Base-by-base conservation (phyloP, 1,284 basidiomycete species). In the Microbotryum lychnidis-dioicae region DNA sequence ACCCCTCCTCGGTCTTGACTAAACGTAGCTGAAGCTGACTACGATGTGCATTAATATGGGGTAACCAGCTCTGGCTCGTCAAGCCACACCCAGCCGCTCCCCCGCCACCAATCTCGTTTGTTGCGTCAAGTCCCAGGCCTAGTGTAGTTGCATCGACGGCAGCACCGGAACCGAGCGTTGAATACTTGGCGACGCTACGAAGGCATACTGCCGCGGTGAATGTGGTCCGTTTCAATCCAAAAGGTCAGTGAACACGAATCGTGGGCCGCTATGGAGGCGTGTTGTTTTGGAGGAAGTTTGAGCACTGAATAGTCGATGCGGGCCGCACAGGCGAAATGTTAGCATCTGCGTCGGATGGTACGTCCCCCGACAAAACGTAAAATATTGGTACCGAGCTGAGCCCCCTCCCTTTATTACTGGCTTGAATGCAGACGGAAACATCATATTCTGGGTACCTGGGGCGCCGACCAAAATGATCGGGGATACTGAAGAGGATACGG, bases 171-270 rank as follows among this genome's bases (percentile, higher is more conserved):
- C 89, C 94, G n/a, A 83, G 91, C 60, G 87, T 94, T 55, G 96
- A 98, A 74, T 98, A 97, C 74, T 84, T 97, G 29, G 87, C 96
- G 2, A 98, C 94, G 0, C 82, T 99, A 56, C 86, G 82, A 70
- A 85, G 91, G 72, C 94, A 99, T 76, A 91, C 90, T 14, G 91
- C 90, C 25, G 85, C 92, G 6, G 94, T 99, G 65, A 98, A 98
- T 69, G 94, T 96, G 18, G 94, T 96, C 27, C 82, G 94, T 52
- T 98, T 91, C 78, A 93, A 89, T 71, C 94, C 94, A 9, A 42
- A 42, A 42, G 37, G 91, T 87, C 72, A 93, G 94, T 86, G 73
- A 70, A 82, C 78, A 27, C 20, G 14, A 45, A 1, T 21, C 9
- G 51, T n/a, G 25, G 18, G 54, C 31, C 9, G 37, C 49, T 25